Percentiles rank a stretch among this genome's conserved stretches.
phyloP scores from a whole-genome alignment of 306 rosid genomes.

The Hippophae rhamnoides region DNA sequence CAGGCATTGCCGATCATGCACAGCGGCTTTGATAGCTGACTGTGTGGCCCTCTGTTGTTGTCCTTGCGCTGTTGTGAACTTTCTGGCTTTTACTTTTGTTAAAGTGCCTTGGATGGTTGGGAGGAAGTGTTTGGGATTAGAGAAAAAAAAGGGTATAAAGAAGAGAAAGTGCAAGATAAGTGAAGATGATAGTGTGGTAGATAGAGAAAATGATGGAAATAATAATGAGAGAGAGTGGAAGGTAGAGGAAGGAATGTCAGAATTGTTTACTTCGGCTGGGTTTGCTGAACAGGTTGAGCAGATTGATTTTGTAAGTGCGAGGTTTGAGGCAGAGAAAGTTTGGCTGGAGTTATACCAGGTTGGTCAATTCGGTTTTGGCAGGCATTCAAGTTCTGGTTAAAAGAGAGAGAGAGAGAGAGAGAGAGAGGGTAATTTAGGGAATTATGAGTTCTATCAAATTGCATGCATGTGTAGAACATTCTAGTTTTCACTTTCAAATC shows the following conservation, averaged over 20 bases:
- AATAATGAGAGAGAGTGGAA: constrained; percentile 1
- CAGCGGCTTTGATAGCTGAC: constrained; percentile 46
- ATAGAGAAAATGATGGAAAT: neutral
- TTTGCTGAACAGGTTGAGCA: constrained; percentile 14
- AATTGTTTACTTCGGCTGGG: constrained; percentile 8
- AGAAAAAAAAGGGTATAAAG: constrained; percentile 13
- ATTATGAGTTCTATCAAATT: neutral
- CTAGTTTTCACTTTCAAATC: neutral
- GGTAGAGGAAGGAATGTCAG: constrained; percentile 5
- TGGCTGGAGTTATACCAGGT: constrained; percentile 65
- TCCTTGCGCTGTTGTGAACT: constrained; percentile 56
- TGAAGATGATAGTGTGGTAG: constrained; percentile 15
- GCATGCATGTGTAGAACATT: neutral
- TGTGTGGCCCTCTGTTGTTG: constrained; percentile 79
- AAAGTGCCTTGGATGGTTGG: constrained; percentile 57
- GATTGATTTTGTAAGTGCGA: constrained; percentile 27
- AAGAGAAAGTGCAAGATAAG: constrained; percentile 10
- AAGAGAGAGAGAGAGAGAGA: constrained; percentile 21
- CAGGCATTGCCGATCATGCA: constrained; percentile 46
- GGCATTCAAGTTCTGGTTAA: constrained; percentile 2
- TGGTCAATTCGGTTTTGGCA: constrained; percentile 84
- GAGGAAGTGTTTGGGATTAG: constrained; percentile 37
- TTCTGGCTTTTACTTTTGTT: constrained; percentile 43
- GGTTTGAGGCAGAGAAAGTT: constrained; percentile 59
- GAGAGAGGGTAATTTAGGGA: constrained; percentile 23